phyloP scores from a whole-genome alignment of 2,329 filamentous ascomycete species.

The Aspergillus flavus region DNA sequence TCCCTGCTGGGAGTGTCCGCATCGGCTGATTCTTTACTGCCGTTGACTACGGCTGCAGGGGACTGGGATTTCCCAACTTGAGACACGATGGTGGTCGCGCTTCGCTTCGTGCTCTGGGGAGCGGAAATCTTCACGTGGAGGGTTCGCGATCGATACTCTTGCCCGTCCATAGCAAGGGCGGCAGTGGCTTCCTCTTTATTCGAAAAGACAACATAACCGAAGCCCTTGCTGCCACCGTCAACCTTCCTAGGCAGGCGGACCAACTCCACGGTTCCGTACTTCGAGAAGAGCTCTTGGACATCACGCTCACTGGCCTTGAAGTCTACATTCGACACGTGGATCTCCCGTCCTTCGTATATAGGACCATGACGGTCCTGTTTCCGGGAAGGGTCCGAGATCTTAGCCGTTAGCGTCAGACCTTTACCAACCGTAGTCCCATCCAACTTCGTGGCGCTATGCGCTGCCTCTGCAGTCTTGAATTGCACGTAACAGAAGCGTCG shows the following conservation, averaged over 20 bases:
- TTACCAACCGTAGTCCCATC: slow-evolving; percentile 71
- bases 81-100: slow-evolving; percentile 48
- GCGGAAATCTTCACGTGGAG: slow-evolving; percentile 64
- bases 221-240: slow-evolving; percentile 72
- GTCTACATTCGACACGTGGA: slow-evolving; percentile 75
- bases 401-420: slow-evolving; percentile 69
- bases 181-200: slow-evolving; percentile 68
- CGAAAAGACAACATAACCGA: slow-evolving; percentile 77
- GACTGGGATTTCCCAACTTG: slow-evolving; percentile 39
- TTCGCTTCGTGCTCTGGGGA: slow-evolving; percentile 46
- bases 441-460: slow-evolving; percentile 71
- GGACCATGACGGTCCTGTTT: slow-evolving; percentile 81
- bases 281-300: slow-evolving; percentile 69
- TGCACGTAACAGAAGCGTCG: slow-evolving; percentile 95
- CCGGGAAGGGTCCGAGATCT: slow-evolving; percentile 79
- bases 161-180: slow-evolving; percentile 69
- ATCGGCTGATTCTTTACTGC: slow-evolving; percentile 36
- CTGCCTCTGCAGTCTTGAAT: slow-evolving; percentile 71
- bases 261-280: slow-evolving; percentile 73
- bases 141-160: slow-evolving; percentile 68
- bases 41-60: slow-evolving; percentile 39
- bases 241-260: slow-evolving; percentile 71
- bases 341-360: slow-evolving; percentile 81
- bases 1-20: slow-evolving; percentile 46
- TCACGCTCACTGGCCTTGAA: slow-evolving; percentile 66